phyloP scores from a whole-genome alignment of 2,329 filamentous ascomycete species.

The Claviceps sp. region DNA sequence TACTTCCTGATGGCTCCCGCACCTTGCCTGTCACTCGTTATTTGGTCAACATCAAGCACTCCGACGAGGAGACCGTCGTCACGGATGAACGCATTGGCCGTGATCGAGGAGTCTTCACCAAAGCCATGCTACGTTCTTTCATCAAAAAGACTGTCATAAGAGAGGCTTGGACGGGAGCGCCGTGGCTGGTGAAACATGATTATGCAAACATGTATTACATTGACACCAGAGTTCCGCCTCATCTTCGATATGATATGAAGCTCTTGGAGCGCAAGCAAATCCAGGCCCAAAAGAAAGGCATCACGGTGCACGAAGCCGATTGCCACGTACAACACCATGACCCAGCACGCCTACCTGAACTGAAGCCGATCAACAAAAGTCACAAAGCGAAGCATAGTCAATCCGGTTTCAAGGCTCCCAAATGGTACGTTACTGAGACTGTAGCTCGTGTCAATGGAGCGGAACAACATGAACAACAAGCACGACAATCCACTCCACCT shows the following conservation, averaged over 20 bases:
- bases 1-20: constrained; percentile 53
- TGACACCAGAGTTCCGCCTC: constrained; percentile 69
- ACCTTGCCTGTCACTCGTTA: constrained; percentile 66
- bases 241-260: constrained; percentile 71
- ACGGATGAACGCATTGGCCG: constrained; percentile 72
- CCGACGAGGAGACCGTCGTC: constrained; percentile 61
- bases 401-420: constrained; percentile 30
- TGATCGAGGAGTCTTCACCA: constrained; percentile 86
- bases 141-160: constrained; percentile 89
- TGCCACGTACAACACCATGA: constrained; percentile 25
- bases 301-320: constrained; percentile 29
- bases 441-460: constrained; percentile 23
- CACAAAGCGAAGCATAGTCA: constrained; percentile 44
- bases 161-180: constrained; percentile 90
- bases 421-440: constrained; percentile 19
- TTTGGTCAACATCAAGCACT: constrained; percentile 60
- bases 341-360: constrained; percentile 50
- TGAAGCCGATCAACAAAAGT: constrained; percentile 60
- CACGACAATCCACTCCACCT: constrained; percentile 26
- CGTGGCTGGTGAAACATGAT: constrained; percentile 84
- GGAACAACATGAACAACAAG: neutral
- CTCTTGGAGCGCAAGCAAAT: constrained; percentile 62
- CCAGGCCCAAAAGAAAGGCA: constrained; percentile 50
- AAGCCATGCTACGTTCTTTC: constrained; percentile 83
- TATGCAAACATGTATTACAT: constrained; percentile 78